Evolutionary conservation across 2,329 filamentous ascomycete genomes (phyloP).

Genomic region (Geosmithia morbida): DNA sequence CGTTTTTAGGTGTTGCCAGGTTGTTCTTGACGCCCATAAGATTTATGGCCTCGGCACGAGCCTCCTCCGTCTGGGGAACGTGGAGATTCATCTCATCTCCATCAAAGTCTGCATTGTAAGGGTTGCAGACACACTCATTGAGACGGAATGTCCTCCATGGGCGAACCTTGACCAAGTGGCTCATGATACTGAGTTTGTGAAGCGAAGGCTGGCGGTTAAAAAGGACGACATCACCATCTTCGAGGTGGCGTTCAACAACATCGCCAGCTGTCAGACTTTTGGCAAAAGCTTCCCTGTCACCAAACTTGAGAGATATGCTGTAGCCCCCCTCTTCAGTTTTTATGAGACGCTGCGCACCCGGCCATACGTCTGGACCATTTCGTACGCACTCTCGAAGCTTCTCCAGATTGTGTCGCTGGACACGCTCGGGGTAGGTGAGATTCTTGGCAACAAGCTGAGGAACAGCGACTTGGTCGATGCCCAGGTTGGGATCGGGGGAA

Average conservation of each 20-base stretch:
- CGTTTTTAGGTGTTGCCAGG: conserved; percentile 88
- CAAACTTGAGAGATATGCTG: conserved; percentile 64
- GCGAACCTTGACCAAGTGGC: conserved; percentile 82
- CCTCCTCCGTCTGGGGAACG: conserved; percentile 95
- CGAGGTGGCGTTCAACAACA: conserved; percentile 83
- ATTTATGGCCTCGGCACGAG: conserved; percentile 84
- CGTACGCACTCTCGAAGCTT: conserved; percentile 62
- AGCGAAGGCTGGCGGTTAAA: conserved; percentile 97
- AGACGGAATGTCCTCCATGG: conserved; percentile 93
- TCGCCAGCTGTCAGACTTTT: conserved; percentile 68
- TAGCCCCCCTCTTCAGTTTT: conserved; percentile 50
- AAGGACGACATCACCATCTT: conserved; percentile 88
- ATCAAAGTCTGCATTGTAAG: conserved; percentile 98
- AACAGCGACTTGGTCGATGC: conserved; percentile 87
- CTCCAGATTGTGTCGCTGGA: conserved; percentile 70
- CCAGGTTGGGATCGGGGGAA: conserved; percentile 87
- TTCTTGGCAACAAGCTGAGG: conserved; percentile 89
- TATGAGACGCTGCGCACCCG: conserved; percentile 70
- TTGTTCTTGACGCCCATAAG: conserved; percentile 98
- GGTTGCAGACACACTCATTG: conserved; percentile 95
- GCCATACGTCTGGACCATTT: conserved; percentile 67
- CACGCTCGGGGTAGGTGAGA: conserved; percentile 85
- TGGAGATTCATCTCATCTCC: conserved; percentile 99
- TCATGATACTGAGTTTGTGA: conserved; percentile 97
- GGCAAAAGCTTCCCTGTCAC: conserved; percentile 56